Evolutionary conservation across 305 asterid genomes (phyloP).

Genomic region (Fraxinus platypoda): DNA sequence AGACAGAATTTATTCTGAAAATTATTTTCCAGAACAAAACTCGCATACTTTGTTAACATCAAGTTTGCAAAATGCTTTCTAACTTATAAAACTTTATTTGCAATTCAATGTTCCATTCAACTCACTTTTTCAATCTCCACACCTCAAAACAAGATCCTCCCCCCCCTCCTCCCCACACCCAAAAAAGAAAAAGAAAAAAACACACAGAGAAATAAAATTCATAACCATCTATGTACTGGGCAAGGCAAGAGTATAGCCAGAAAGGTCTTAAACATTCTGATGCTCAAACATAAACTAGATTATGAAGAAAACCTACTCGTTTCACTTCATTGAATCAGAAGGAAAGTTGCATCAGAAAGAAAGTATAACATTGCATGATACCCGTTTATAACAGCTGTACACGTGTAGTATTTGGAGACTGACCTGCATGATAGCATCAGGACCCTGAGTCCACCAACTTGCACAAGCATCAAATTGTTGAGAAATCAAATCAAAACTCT

Average conservation of each 20-base stretch:
- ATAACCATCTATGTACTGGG: not conserved
- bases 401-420: slow-evolving; percentile 19
- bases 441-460: slow-evolving; percentile 99
- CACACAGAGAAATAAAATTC: not conserved
- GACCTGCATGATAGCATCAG: slow-evolving; percentile 87
- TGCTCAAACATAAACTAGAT: not conserved
- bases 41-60: not conserved
- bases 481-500: slow-evolving; percentile 49
- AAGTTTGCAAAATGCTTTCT: not conserved
- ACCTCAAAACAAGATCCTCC: not conserved
- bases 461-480: slow-evolving; percentile 98
- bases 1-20: not conserved
- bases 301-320: not conserved
- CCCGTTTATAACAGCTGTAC: not conserved
- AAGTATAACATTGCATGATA: not conserved
- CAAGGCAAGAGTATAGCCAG: not conserved
- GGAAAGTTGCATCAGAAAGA: not conserved
- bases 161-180: not conserved
- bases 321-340: not conserved
- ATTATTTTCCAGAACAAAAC: slow-evolving; percentile 3
- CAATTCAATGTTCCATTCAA: not conserved
- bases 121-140: slow-evolving; percentile 2
- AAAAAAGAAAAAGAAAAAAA: too few species aligned
- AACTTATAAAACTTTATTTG: slow-evolving; percentile 10
- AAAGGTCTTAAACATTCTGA: not conserved